phyloP scores from a whole-genome alignment of 129 eudicot species.

The Lactuca saligna region DNA sequence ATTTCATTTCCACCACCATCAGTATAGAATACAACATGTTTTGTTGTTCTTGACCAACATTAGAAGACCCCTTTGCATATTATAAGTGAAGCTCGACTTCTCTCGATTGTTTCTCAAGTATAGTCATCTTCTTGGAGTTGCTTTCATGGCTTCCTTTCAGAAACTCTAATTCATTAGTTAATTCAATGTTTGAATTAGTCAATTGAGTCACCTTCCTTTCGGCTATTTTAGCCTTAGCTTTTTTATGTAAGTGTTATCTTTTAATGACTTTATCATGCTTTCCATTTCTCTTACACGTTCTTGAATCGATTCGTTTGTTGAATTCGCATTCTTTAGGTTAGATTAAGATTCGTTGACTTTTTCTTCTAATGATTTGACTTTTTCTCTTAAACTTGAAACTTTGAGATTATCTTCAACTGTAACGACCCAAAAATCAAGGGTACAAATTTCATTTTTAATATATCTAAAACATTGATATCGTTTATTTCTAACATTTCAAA shows the following conservation, averaged over 20 bases:
- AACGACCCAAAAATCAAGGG: too few relatives aligned
- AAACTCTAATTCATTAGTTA: slow-evolving; percentile 71
- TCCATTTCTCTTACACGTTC: slow-evolving; percentile 57
- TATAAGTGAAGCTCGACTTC: slow-evolving; percentile 69
- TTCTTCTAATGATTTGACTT: slow-evolving; percentile 48
- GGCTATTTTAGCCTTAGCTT: slow-evolving; percentile 57
- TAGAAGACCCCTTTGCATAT: slow-evolving; percentile 68
- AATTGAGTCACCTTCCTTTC: slow-evolving; percentile 57
- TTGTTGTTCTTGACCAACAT: slow-evolving; percentile 92
- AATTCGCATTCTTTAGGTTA: slow-evolving; percentile 42
- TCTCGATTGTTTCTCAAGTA: slow-evolving; percentile 76
- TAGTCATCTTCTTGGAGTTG: slow-evolving; percentile 57
- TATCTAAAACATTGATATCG: too few relatives aligned
- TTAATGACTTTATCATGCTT: slow-evolving; percentile 50
- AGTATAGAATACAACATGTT: slow-evolving; percentile 74
- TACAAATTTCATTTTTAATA: too few relatives aligned
- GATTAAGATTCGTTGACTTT: slow-evolving; percentile 54
- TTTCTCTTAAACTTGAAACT: slow-evolving; percentile 44
- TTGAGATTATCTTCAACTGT: slow-evolving; percentile 41
- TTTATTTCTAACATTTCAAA: too few relatives aligned
- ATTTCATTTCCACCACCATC: too few relatives aligned
- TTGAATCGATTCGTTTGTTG: slow-evolving; percentile 40
- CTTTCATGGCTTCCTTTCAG: slow-evolving; percentile 69
- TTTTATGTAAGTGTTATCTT: slow-evolving; percentile 50
- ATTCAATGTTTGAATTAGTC: slow-evolving; percentile 72